Base-by-base conservation (phyloP, 202 grass and related monocot genomes). In the Schoenoplectus triqueter region DNA sequence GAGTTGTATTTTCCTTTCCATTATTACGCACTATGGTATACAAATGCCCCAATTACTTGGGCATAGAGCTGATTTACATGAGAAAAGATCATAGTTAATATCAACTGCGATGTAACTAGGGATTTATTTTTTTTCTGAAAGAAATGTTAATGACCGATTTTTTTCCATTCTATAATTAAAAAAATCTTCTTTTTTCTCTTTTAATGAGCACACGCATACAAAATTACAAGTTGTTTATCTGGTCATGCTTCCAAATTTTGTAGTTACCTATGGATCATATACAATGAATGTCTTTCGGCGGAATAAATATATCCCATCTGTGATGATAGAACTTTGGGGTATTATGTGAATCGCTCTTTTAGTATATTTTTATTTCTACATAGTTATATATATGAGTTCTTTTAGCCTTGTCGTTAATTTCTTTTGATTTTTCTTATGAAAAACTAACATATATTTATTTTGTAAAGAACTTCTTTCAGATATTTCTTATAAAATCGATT, bases 1-100 rank as follows among this genome's bases (percentile, higher is more conserved):
- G 57, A 94, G 91, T 85, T 88, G 80, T 46, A 39, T 19, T 44
- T 92, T 83, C 20, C 91, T 95, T 69, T 91, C 95, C 7, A 62
- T 87, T 31, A 31, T 88, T 0, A 95, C 95, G 2, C 78, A 80
- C 73, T 98, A 90, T 72, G 65, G 79, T 15, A 73, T 94, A 61
- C 91, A 90, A n/a, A 73, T 87, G 3, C 92, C 91, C 18, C 86
- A 90, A 82, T 59, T 97, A 50, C 9, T 89, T 45, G 85, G 70
- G 50, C 82, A 71, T 50, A 85, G 84, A 66, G 63, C 39, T n/a
- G 55, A 72, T 4, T 20, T 57, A 10, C 74, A 73, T 14, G 81
- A 10, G 87, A 87, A 89, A 85, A 70, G 63, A 45, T 90, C 71
- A 66, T 91, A 92, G 76, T 54, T 50, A 44, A 44, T 70, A 69